Evolutionary conservation across 2,329 filamentous ascomycete species (phyloP).

Genomic region (Calonectria fujianensis): DNA sequence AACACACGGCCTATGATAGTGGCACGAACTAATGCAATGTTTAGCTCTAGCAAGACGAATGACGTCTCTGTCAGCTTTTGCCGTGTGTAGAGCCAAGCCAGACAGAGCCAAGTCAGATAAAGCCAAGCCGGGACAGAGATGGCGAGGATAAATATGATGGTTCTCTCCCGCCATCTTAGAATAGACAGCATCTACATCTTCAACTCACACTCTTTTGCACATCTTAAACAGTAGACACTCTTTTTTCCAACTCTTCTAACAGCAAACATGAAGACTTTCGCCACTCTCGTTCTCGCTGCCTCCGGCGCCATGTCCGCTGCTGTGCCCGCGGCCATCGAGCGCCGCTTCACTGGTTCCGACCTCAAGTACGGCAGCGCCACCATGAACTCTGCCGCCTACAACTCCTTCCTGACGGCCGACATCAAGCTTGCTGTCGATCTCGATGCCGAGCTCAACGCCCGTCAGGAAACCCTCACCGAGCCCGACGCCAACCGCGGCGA

Average conservation of each 20-base stretch:
- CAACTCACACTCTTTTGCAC: constrained; percentile 2
- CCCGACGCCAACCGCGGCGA: constrained; percentile 9
- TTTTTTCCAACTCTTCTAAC: not conserved
- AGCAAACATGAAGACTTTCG: constrained; percentile 23
- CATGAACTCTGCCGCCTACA: constrained; percentile 19
- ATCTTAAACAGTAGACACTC: not conserved
- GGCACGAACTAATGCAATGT: not conserved
- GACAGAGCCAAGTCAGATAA: no score
- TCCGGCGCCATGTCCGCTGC: constrained; percentile 20
- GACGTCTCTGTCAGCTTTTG: not conserved
- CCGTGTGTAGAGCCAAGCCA: not conserved
- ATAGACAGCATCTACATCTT: not conserved
- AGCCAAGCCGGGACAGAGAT: no score
- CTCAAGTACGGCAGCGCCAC: not conserved
- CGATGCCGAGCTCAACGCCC: not conserved
- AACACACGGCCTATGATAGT: no score
- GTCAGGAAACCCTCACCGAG: not conserved
- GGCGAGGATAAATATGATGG: not conserved
- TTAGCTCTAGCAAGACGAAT: not conserved
- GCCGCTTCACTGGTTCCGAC: constrained; percentile 7
- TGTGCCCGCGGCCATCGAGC: not conserved
- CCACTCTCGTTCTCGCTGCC: constrained; percentile 10
- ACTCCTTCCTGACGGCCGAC: not conserved
- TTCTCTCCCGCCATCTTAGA: no score
- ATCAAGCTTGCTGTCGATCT: not conserved